A percentile compares a stretch with the other conserved stretches of the same genome.
phyloP scores from a whole-genome alignment of 2,329 filamentous ascomycete species.

The Ceratocystis lukuohia region DNA sequence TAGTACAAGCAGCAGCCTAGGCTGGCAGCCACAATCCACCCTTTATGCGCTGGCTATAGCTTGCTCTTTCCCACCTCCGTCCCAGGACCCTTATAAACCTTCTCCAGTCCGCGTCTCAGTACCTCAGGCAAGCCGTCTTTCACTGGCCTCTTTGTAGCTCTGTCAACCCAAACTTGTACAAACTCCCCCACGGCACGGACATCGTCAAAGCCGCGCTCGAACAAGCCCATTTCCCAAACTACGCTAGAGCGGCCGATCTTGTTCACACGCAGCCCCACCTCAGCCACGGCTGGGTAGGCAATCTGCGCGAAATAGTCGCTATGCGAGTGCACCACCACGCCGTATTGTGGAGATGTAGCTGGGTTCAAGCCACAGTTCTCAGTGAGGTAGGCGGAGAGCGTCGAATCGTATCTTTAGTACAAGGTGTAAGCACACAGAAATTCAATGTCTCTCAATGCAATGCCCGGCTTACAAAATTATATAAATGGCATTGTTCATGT shows the following conservation, averaged over 20 bases:
- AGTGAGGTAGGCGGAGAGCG: slow-evolving; percentile 82
- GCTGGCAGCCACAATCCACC: not conserved
- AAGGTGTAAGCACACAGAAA: not conserved
- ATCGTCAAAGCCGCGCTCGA: slow-evolving; percentile 56
- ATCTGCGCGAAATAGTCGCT: slow-evolving; percentile 76
- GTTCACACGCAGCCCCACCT: slow-evolving; percentile 68
- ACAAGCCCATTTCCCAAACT: slow-evolving; percentile 79
- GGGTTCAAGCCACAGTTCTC: slow-evolving; percentile 62
- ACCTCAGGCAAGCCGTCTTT: slow-evolving; percentile 47
- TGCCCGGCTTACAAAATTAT: slow-evolving; percentile 50
- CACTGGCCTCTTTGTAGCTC: slow-evolving; percentile 51
- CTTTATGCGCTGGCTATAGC: not conserved
- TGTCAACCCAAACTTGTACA: slow-evolving; percentile 78
- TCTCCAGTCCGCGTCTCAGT: slow-evolving; percentile 46
- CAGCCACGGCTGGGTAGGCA: slow-evolving; percentile 67
- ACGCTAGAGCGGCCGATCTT: slow-evolving; percentile 79
- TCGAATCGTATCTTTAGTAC: slow-evolving; percentile 58
- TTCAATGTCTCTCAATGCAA: not conserved
- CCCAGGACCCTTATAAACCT: slow-evolving; percentile 29
- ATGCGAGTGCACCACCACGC: slow-evolving; percentile 72
- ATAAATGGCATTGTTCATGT: slow-evolving; percentile 86
- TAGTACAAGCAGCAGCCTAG: too few species aligned
- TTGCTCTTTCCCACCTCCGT: slow-evolving; percentile 18
- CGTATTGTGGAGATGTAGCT: slow-evolving; percentile 56
- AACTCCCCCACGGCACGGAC: slow-evolving; percentile 79